These are phyloP conservation scores for Yarrowia yakushimensis DNA, from an alignment of 805 yeast genomes.

Conservation along the genomic window DNA sequence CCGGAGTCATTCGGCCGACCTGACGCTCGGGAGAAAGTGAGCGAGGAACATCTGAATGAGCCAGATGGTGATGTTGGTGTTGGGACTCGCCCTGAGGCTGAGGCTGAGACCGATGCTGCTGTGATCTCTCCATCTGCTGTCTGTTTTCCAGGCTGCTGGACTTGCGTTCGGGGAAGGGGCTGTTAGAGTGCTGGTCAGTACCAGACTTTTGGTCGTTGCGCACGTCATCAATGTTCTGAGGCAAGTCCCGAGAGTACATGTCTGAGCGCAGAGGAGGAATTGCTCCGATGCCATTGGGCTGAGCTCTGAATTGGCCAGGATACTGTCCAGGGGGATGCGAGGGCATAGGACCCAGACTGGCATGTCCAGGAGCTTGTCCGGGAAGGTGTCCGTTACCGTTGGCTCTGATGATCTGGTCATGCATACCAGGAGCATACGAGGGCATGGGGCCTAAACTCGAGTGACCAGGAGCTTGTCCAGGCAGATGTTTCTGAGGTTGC, in stretches of 20 bases:
- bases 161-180: neutral
- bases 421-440: neutral
- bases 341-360: conserved; percentile 15
- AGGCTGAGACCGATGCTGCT: too few species aligned
- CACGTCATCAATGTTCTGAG: conserved; percentile 2
- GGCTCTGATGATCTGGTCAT: neutral
- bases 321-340: conserved; percentile 10
- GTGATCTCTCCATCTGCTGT: neutral
- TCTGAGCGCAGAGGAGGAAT: neutral
- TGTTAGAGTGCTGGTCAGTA: neutral
- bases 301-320: neutral
- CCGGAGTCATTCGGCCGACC: conserved; percentile 4
- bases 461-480: conserved; percentile 12
- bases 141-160: neutral
- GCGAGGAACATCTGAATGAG: neutral
- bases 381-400: conserved; percentile 1
- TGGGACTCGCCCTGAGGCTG: neutral
- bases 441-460: conserved; percentile 13
- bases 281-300: neutral
- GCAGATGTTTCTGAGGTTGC: neutral
- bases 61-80: neutral
- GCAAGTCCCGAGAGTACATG: neutral
- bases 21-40: conserved; percentile 13
- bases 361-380: conserved; percentile 3
- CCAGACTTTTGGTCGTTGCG: neutral